Percentiles rank a stretch among this genome's conserved stretches.
Conservation (phyloP, 495 filamentous ascomycete genomes). For the Aspergillus carlsbadensis region DNA sequence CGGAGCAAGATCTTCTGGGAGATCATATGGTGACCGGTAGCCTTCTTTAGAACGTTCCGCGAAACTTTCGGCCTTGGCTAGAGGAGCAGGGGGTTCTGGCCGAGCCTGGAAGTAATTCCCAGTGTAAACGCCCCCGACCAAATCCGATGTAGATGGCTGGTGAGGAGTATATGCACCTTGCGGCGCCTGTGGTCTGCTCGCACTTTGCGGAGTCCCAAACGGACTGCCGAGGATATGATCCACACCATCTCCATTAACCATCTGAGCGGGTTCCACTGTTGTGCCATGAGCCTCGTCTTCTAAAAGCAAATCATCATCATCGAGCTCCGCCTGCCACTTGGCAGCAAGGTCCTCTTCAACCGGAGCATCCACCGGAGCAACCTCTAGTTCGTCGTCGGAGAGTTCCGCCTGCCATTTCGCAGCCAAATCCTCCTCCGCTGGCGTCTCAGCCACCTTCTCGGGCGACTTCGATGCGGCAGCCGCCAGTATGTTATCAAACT, state of each 20-base stretch:
- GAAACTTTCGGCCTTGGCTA: constrained; percentile 67
- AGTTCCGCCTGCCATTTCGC: constrained; percentile 30
- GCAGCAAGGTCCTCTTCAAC: constrained; percentile 67
- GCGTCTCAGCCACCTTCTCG: constrained; percentile 9
- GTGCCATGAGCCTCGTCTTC: constrained; percentile 54
- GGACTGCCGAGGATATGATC: constrained; percentile 28
- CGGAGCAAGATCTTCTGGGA: constrained; percentile 82
- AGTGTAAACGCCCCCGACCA: constrained; percentile 35
- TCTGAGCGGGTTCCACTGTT: constrained; percentile 24
- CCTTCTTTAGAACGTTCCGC: constrained; percentile 85
- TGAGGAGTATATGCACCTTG: constrained; percentile 40
- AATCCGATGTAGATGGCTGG: constrained; percentile 43
- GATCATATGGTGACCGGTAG: constrained; percentile 90
- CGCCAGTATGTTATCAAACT: constrained; percentile 31
- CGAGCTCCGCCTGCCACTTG: constrained; percentile 81
- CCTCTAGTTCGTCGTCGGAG: constrained; percentile 16
- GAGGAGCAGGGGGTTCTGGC: constrained; percentile 30
- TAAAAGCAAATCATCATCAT: constrained; percentile 71
- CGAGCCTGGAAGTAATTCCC: constrained; percentile 43
- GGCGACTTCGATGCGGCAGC: constrained; percentile 27
- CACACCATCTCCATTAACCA: constrained; percentile 9
- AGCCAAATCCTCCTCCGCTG: constrained; percentile 24
- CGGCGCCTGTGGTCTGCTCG: constrained; percentile 19
- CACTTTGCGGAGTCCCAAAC: constrained; percentile 31
- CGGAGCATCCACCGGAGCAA: constrained; percentile 37